These are phyloP conservation scores for Dujonia santamariae DNA, from an alignment of 1,139 yeast species.

Conservation along the genomic window DNA sequence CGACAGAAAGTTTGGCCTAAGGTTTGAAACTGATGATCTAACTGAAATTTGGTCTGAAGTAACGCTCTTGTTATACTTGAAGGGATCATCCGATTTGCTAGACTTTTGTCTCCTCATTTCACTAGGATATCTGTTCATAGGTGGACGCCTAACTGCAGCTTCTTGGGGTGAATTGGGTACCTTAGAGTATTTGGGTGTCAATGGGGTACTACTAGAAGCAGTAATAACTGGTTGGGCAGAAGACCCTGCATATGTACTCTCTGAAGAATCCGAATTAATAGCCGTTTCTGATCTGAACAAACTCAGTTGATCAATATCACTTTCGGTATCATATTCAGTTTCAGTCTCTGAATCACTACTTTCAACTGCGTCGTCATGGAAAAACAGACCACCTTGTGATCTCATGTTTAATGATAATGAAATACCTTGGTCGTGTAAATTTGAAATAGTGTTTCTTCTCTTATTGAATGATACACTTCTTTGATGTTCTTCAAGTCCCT, in stretches of 20 bases:
- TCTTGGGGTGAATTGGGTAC: too few relatives aligned
- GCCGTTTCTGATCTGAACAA: slow-evolving; percentile 1
- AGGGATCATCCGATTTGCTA: slow-evolving; percentile 6
- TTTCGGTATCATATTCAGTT: slow-evolving; percentile 17
- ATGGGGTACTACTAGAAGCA: background rate
- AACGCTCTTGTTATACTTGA: slow-evolving; percentile 5
- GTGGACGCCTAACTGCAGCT: too few relatives aligned
- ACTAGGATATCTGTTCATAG: too few relatives aligned
- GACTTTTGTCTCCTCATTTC: slow-evolving; percentile 3
- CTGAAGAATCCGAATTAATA: too few relatives aligned
- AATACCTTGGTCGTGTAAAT: slow-evolving; percentile 69
- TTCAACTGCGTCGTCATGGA: slow-evolving; percentile 22
- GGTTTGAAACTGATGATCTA: slow-evolving; percentile 16
- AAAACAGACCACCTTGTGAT: slow-evolving; percentile 37
- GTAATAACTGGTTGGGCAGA: background rate
- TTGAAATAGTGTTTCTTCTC: slow-evolving; percentile 51
- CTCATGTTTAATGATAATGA: slow-evolving; percentile 67
- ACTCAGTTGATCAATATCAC: slow-evolving; percentile 12
- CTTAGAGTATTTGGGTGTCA: background rate
- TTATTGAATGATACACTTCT: slow-evolving; percentile 22
- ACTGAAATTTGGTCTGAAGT: slow-evolving; percentile 26
- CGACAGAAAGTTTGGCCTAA: slow-evolving; percentile 73
- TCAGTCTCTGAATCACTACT: slow-evolving; percentile 27
- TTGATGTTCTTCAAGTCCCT: background rate
- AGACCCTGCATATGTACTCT: background rate